A percentile compares a stretch with the other conserved stretches of the same genome.
Conservation (phyloP, 2,329 filamentous ascomycete genomes). For the Dothistroma pini region DNA sequence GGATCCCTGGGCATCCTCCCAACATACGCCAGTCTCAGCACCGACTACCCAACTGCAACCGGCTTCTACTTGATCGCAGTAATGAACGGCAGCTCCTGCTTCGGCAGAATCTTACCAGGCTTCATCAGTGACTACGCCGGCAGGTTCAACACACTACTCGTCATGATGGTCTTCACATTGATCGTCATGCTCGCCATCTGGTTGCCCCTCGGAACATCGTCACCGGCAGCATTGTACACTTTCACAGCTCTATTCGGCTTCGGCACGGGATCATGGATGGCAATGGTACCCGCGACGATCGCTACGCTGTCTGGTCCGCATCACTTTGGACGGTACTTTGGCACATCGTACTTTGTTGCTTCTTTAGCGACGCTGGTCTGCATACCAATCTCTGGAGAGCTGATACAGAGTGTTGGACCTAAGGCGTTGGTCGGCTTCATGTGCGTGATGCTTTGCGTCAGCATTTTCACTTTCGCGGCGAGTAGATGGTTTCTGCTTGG, state of each 20-base stretch:
- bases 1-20: slow-evolving; percentile 48
- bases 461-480: slow-evolving; percentile 14
- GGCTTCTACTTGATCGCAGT: slow-evolving; percentile 47
- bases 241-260: slow-evolving; percentile 49
- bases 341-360: slow-evolving; percentile 47
- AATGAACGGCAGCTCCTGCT: slow-evolving; percentile 42
- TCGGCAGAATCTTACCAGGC: slow-evolving; percentile 46
- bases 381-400: slow-evolving; percentile 45
- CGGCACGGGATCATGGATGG: slow-evolving; percentile 49
- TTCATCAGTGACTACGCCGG: slow-evolving; percentile 44
- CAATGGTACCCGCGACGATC: slow-evolving; percentile 44
- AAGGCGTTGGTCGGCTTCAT: slow-evolving; percentile 47
- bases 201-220: slow-evolving; percentile 44
- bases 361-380: slow-evolving; percentile 46
- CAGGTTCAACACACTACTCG: slow-evolving; percentile 45
- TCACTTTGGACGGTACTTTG: slow-evolving; percentile 48
- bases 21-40: slow-evolving; percentile 43
- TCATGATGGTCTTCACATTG: slow-evolving; percentile 37
- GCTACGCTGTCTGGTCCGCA: slow-evolving; percentile 47
- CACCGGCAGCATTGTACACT: slow-evolving; percentile 40
- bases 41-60: slow-evolving; percentile 27
- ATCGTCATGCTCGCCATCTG: slow-evolving; percentile 44
- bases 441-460: slow-evolving; percentile 41
- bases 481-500: slow-evolving; percentile 13
- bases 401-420: slow-evolving; percentile 46